Evolutionary conservation across 2,329 filamentous ascomycete genomes (phyloP).

Genomic region (Alternaria burnsii): DNA sequence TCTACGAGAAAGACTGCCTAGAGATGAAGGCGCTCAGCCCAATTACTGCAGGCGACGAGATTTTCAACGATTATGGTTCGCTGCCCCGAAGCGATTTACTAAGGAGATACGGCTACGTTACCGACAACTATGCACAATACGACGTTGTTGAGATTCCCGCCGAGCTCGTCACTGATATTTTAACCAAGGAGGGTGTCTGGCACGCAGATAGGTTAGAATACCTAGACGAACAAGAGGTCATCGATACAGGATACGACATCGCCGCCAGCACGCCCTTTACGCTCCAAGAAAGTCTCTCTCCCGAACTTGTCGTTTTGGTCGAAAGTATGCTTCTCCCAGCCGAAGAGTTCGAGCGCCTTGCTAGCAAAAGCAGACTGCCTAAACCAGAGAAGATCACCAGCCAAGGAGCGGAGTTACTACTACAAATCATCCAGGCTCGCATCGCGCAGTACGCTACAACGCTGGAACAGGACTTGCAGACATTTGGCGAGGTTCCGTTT

Average conservation of each 20-base stretch:
- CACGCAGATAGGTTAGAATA: constrained; percentile 55
- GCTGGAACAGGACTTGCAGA: constrained; percentile 62
- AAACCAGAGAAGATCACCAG: constrained; percentile 53
- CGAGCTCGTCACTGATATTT: constrained; percentile 58
- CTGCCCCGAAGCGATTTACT: constrained; percentile 84
- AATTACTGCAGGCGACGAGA: constrained; percentile 76
- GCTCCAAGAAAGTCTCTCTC: constrained; percentile 49
- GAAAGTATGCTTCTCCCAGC: constrained; percentile 55
- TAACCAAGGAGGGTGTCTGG: constrained; percentile 21
- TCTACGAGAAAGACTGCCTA: constrained; percentile 67
- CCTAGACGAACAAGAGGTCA: constrained; percentile 68
- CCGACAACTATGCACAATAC: constrained; percentile 76
- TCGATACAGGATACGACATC: constrained; percentile 78
- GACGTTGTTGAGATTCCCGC: constrained; percentile 84
- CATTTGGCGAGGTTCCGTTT: constrained; percentile 50
- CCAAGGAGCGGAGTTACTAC: constrained; percentile 52
- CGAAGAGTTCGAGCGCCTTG: constrained; percentile 53
- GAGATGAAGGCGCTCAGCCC: constrained; percentile 75
- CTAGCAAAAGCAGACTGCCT: constrained; percentile 54
- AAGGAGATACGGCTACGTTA: constrained; percentile 87
- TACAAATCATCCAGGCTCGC: constrained; percentile 50
- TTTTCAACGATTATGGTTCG: constrained; percentile 90
- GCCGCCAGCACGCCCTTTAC: constrained; percentile 44
- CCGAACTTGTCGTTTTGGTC: constrained; percentile 55
- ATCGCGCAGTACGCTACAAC: constrained; percentile 62